Evolutionary conservation across 257 asterid species (phyloP).

Genomic region (Solanum acaule): DNA sequence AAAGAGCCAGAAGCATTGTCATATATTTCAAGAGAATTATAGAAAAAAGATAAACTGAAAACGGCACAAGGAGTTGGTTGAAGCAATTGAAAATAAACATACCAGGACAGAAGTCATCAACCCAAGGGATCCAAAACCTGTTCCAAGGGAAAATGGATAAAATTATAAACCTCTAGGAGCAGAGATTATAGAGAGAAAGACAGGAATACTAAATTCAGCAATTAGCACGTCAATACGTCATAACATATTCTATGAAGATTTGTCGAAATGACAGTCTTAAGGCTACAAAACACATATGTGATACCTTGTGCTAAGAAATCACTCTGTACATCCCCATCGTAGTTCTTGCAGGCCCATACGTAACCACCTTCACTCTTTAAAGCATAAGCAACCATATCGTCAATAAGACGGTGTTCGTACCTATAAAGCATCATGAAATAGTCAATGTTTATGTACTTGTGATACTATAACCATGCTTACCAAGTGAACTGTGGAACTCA

Average conservation of each 20-base stretch:
- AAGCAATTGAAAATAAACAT: constrained; percentile 9
- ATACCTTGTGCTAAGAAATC: constrained; percentile 98
- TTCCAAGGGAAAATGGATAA: background rate
- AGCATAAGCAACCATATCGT: constrained; percentile 99
- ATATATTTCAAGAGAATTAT: background rate
- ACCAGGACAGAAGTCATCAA: constrained; percentile 99
- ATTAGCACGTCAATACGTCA: background rate
- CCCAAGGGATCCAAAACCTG: constrained; percentile 99
- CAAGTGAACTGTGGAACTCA: constrained; percentile 21
- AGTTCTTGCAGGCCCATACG: constrained; percentile 99
- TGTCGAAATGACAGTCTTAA: background rate
- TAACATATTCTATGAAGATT: background rate
- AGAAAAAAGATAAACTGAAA: background rate
- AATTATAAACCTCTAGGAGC: background rate
- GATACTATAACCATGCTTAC: background rate
- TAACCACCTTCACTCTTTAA: constrained; percentile 97
- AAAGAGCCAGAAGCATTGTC: background rate
- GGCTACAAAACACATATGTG: background rate
- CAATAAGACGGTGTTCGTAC: constrained; percentile 99
- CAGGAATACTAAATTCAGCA: background rate
- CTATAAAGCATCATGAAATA: constrained; percentile 16
- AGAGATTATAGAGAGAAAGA: background rate
- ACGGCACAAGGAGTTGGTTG: background rate
- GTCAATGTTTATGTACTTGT: background rate
- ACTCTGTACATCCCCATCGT: constrained; percentile 99